phyloP scores from a whole-genome alignment of 2,329 filamentous ascomycete genomes.

The Nemania bipapillata region DNA sequence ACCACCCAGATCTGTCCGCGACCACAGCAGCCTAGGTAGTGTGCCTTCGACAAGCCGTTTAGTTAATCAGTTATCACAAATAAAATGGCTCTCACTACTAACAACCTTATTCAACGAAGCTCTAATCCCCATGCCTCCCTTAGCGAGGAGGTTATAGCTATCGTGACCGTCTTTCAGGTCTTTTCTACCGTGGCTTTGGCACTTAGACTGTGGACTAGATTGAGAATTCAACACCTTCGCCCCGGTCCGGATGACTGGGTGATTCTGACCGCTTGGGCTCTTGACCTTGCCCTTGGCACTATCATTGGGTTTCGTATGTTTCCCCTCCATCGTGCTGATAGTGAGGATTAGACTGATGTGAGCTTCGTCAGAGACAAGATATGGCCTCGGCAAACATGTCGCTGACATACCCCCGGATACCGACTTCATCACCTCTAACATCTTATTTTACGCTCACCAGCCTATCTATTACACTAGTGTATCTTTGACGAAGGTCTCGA shows the following conservation, averaged over 20 bases:
- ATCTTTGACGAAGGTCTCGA: slow-evolving; percentile 20
- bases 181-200: slow-evolving; percentile 1
- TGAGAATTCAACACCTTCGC: slow-evolving; percentile 15
- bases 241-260: slow-evolving; percentile 12
- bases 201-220: slow-evolving; percentile 18
- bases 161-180: slow-evolving; percentile 11
- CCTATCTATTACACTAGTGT: slow-evolving; percentile 23
- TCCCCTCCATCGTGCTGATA: background rate
- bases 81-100: background rate
- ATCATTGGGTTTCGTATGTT: slow-evolving; percentile 12
- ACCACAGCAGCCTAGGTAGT: background rate
- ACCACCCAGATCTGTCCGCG: background rate
- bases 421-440: slow-evolving; percentile 17
- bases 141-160: slow-evolving; percentile 18
- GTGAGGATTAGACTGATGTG: background rate
- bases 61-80: background rate
- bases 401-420: slow-evolving; percentile 14
- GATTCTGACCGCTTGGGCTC: slow-evolving; percentile 5
- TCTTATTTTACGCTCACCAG: slow-evolving; percentile 22
- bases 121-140: background rate
- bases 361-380: slow-evolving; percentile 16
- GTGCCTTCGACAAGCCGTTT: background rate
- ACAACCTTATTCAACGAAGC: background rate
- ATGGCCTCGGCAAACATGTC: slow-evolving; percentile 25
- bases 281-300: background rate